Conservation (phyloP, 225 moss, liverwort and hornwort species). For the Neckera pumila region DNA sequence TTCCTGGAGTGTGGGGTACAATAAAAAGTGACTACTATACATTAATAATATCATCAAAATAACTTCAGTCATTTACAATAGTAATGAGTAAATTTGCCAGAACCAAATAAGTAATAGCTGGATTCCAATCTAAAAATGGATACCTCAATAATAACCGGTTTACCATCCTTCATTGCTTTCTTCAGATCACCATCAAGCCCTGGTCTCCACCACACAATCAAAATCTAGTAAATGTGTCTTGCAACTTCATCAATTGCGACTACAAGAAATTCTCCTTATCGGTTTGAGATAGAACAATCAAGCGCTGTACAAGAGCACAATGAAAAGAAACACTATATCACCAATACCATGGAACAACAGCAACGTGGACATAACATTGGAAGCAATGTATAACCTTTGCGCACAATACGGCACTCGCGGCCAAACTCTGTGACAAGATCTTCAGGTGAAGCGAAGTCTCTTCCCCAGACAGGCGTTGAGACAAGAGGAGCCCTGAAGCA, state of each 20-base stretch:
- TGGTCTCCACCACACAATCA: conserved; percentile 10
- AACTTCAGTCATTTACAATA: neutral
- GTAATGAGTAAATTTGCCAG: neutral
- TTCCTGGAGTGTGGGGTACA: neutral
- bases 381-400: conserved; percentile 48
- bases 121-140: neutral
- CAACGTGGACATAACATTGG: neutral
- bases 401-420: conserved; percentile 91
- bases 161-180: conserved; percentile 98
- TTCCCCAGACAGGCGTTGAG: conserved; percentile 85
- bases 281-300: neutral
- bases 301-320: neutral
- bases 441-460: conserved; percentile 87
- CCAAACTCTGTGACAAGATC: conserved; percentile 90
- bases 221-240: neutral
- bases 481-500: conserved; percentile 78
- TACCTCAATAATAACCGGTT: conserved; percentile 99
- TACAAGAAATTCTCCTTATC: neutral
- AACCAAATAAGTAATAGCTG: neutral
- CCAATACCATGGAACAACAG: neutral
- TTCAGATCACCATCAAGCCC: conserved; percentile 93
- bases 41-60: neutral
- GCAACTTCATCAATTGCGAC: neutral
- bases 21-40: neutral
- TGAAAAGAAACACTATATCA: neutral